Evolutionary conservation across 164 flowering plant genomes (phyloP).

Genomic region (Brasenia schreberi): DNA sequence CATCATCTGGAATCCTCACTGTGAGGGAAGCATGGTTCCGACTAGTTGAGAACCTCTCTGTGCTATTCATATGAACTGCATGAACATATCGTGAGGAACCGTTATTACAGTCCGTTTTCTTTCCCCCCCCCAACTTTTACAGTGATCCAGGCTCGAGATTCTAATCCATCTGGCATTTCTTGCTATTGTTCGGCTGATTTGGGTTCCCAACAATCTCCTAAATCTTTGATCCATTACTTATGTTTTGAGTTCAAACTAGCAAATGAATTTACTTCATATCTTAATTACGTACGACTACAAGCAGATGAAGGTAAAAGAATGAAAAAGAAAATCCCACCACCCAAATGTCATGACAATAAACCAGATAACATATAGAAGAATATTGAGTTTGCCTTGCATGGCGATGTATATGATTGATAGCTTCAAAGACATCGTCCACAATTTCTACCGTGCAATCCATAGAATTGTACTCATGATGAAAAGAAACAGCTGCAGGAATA

Average conservation of each 20-base stretch:
- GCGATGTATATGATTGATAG: constrained; percentile 80
- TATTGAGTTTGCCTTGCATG: constrained; percentile 66
- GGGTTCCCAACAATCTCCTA: not conserved
- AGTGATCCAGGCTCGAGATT: no score
- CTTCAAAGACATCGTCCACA: constrained; percentile 79
- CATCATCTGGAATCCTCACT: no score
- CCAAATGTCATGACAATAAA: not conserved
- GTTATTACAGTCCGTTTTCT: no score
- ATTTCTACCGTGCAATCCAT: constrained; percentile 83
- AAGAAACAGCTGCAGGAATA: constrained; percentile 43
- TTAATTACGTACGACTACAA: not conserved
- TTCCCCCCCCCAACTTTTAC: no score
- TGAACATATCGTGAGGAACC: no score
- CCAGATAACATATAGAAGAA: not conserved
- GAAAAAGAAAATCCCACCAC: not conserved
- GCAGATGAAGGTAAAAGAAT: not conserved
- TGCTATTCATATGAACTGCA: no score
- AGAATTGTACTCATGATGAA: constrained; percentile 87
- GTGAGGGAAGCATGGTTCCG: no score
- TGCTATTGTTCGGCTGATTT: no score
- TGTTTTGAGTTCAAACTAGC: no score
- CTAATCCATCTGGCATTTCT: no score
- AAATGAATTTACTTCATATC: not conserved
- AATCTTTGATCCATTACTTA: not conserved
- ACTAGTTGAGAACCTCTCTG: no score